Base-by-base conservation (phyloP, 2,329 filamentous ascomycete species). In the Penicillium expansum region DNA sequence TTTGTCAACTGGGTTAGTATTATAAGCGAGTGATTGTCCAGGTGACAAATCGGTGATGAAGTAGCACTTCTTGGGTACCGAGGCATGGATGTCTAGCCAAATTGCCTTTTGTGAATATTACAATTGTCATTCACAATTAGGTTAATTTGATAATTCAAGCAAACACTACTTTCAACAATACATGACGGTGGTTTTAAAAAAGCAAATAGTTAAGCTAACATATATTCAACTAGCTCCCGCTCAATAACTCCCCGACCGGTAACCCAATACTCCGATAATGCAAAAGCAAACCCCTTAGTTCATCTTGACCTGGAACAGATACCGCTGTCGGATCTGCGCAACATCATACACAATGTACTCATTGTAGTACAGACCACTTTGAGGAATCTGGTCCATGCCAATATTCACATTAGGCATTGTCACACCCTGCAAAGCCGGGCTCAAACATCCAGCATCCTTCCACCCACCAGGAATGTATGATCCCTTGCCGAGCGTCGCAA, bases 401-500 rank as follows among this genome's bases (percentile, higher is more conserved):
- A 41, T 30, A 4, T 55, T 27, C 7, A 68, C 62, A 60, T 77
- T 72, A 2, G 75, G 77, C 69, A 95, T 92, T 65, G 80, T 80
- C 39, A 90, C 81, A 0, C 90, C 91, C 56, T 82, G 77, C 42
- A 95, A 76, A 3, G 81, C 80, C 2, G 82, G 77, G 64, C 91
- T 82, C 8, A 92, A 82, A 51, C 80, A 82, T 2, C 76, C 77
- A 0, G 89, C 91, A 71, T 95, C 90, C 71, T 90, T 90, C 91
- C 91, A 95, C 42, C 77, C 77, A 18, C 71, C 76, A 0, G 91
- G 91, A 0, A 84, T 85, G 0, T 77, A 86, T 5, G 49, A 62
- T 2, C 91, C 91, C 69, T 85, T 80, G 9, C 91, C 91, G 75
- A 84, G 87, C 0, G 91, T 95, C 2, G 87, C 85, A 39, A 84